These are phyloP conservation scores for Candida saitoana DNA, from an alignment of 805 yeast species.

Conservation along the genomic window DNA sequence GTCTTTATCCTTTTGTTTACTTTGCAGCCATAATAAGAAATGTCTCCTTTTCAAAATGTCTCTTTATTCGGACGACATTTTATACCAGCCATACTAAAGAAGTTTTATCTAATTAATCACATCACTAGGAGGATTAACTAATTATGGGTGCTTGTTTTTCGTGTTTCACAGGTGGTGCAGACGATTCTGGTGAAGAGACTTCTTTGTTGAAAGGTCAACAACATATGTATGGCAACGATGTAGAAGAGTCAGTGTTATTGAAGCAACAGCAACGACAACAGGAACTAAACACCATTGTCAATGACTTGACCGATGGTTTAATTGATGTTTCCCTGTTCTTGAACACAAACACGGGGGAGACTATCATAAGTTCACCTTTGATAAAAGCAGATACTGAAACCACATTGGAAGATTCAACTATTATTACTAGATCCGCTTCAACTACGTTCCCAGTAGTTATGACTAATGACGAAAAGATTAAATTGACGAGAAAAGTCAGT, in stretches of 20 bases:
- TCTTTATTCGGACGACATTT: not conserved
- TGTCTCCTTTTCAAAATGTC: not conserved
- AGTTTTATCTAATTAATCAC: not conserved
- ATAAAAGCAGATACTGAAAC: not conserved
- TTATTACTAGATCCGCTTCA: constrained; percentile 6
- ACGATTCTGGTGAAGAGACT: constrained; percentile 37
- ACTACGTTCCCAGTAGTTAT: constrained; percentile 21
- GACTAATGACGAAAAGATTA: constrained; percentile 19
- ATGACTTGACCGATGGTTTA: constrained; percentile 35
- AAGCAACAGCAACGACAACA: constrained; percentile 44
- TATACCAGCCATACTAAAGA: not conserved
- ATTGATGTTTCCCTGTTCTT: constrained; percentile 36
- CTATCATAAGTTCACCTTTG: constrained; percentile 1
- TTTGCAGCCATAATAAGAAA: not conserved
- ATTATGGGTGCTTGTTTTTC: constrained; percentile 49
- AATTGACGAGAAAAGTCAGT: constrained; percentile 19
- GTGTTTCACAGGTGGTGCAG: constrained; percentile 38
- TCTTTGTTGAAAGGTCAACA: constrained; percentile 27
- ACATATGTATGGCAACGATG: constrained; percentile 26
- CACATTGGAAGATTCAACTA: not conserved
- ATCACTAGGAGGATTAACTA: not conserved
- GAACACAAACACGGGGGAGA: constrained; percentile 9
- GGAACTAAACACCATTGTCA: constrained; percentile 44
- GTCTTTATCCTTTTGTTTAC: not conserved
- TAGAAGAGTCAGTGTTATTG: constrained; percentile 34